These are phyloP conservation scores for Kuraishia floccosa DNA, from an alignment of 805 yeast species.

Conservation along the genomic window DNA sequence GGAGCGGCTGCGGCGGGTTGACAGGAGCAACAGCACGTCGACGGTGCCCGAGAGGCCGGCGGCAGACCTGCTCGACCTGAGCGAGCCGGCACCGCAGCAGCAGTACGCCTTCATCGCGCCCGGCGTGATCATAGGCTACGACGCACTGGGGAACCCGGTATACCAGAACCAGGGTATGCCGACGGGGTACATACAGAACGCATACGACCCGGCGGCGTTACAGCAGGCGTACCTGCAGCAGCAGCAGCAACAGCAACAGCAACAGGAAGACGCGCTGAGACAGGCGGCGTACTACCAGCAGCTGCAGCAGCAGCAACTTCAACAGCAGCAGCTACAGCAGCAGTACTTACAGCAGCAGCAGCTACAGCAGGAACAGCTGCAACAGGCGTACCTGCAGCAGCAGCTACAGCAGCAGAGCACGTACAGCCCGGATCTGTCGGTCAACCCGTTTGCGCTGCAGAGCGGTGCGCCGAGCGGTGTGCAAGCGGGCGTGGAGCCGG, in stretches of 20 bases:
- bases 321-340: constrained; percentile 10
- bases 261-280: constrained; percentile 11
- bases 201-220: constrained; percentile 14
- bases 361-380: constrained; percentile 8
- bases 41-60: constrained; percentile 37
- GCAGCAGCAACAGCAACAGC: constrained; percentile 7
- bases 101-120: constrained; percentile 15
- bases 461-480: constrained; percentile 14
- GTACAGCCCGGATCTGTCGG: too few relatives aligned
- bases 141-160: constrained; percentile 60
- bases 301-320: constrained; percentile 7
- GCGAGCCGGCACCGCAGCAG: constrained; percentile 27
- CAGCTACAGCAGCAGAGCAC: constrained; percentile 24
- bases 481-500: constrained; percentile 14
- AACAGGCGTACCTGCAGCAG: constrained; percentile 15
- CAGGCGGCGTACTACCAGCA: constrained; percentile 8
- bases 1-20: constrained; percentile 40
- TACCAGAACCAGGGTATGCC: constrained; percentile 37
- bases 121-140: constrained; percentile 27
- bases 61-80: constrained; percentile 42
- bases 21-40: constrained; percentile 47
- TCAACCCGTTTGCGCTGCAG: constrained; percentile 22
- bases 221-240: constrained; percentile 9
- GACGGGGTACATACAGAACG: constrained; percentile 42
- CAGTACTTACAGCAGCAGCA: constrained; percentile 13